These are phyloP conservation scores for Grosmannia serpens DNA, from an alignment of 2,329 filamentous ascomycete genomes.

Conservation along the genomic window DNA sequence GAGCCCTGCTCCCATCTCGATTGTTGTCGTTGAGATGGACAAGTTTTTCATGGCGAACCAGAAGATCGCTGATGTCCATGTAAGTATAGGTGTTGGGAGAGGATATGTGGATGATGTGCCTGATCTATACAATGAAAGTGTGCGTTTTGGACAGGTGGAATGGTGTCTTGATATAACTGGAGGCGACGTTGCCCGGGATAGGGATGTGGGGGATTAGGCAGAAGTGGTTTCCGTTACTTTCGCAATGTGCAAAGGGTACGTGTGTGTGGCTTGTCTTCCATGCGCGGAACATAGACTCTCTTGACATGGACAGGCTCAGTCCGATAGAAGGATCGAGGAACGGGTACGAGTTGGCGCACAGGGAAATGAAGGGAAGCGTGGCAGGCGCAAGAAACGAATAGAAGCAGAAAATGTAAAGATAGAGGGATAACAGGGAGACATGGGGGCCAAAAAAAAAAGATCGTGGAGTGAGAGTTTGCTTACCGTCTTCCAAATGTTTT, in stretches of 20 bases:
- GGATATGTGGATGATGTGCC: background rate
- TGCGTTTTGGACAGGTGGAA: background rate
- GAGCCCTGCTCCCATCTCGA: conserved; percentile 39
- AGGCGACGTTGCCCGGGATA: background rate
- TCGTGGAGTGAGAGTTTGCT: conserved; percentile 18
- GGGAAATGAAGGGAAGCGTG: background rate
- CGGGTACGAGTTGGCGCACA: background rate
- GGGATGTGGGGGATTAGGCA: background rate
- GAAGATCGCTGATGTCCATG: conserved; percentile 53
- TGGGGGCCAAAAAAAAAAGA: background rate
- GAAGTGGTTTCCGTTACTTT: background rate
- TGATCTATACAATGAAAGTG: background rate
- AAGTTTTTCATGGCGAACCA: conserved; percentile 53
- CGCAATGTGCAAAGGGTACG: background rate
- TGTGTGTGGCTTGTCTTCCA: background rate
- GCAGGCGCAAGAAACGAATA: background rate
- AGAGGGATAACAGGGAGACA: background rate
- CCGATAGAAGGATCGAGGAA: background rate
- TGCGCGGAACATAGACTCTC: too few species aligned
- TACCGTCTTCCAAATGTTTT: conserved; percentile 53
- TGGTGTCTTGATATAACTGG: background rate
- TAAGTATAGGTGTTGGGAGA: conserved; percentile 31
- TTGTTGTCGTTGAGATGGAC: conserved; percentile 50
- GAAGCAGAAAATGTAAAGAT: conserved; percentile 7
- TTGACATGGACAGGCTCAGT: background rate